These are phyloP conservation scores for Escallonia herrerae DNA, from an alignment of 129 eudicot genomes.

Conservation along the genomic window DNA sequence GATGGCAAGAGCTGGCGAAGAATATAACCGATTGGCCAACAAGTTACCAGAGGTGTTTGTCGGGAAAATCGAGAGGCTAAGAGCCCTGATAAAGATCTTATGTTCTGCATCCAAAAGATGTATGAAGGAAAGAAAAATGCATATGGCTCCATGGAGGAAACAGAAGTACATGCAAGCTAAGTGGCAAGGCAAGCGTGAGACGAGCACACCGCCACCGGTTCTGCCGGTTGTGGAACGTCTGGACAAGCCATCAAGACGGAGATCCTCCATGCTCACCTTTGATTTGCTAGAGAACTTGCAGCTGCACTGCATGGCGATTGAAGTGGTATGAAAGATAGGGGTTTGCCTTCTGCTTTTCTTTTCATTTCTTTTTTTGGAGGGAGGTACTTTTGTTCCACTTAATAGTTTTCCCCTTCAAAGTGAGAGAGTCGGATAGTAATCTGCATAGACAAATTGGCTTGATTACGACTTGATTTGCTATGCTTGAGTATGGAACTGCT, in stretches of 20 bases:
- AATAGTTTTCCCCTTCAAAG: too few species aligned
- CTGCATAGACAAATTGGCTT: too few species aligned
- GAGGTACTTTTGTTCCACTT: not conserved
- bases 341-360: too few species aligned
- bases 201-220: slow-evolving; percentile 4
- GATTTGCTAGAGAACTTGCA: slow-evolving; percentile 36
- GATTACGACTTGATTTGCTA: too few species aligned
- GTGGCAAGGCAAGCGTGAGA: slow-evolving; percentile 41
- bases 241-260: slow-evolving; percentile 18
- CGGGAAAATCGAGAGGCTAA: slow-evolving; percentile 48
- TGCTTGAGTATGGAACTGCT: too few species aligned
- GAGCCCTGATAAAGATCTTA: slow-evolving; percentile 42
- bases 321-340: slow-evolving; percentile 23
- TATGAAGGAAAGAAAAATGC: slow-evolving; percentile 69
- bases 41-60: slow-evolving; percentile 49
- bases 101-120: slow-evolving; percentile 57
- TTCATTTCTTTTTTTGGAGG: not conserved
- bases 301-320: slow-evolving; percentile 28
- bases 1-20: slow-evolving; percentile 49
- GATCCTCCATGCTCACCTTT: slow-evolving; percentile 46
- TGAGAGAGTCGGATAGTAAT: too few species aligned
- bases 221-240: slow-evolving; percentile 12
- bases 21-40: slow-evolving; percentile 38
- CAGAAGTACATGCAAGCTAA: slow-evolving; percentile 75
- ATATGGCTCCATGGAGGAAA: slow-evolving; percentile 80